Base-by-base conservation (phyloP, 495 filamentous ascomycete genomes). In the Aspergillus nidulans region DNA sequence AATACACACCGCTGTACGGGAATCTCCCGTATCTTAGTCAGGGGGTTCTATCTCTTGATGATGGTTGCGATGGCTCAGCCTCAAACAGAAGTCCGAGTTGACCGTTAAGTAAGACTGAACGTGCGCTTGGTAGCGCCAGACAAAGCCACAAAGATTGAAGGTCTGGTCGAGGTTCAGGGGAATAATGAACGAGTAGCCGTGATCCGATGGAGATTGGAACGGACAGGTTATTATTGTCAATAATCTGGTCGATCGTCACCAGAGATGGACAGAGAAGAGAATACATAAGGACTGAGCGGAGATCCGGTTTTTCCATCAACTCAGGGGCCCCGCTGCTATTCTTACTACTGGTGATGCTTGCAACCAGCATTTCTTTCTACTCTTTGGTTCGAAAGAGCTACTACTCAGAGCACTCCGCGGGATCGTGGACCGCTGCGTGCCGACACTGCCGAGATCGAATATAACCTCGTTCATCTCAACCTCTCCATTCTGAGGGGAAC, bases 181-280 rank as follows among this genome's bases (percentile, higher is more conserved):
- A 34, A 2, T 6, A 34, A 34, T 12, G 30, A 34, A 12, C 30
- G 30, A 9, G 30, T 12, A 34, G 30, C 15, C 10, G 30, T 12
- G 9, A 34, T 34, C 26, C 21, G 45, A 24, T 16, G 15, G 39
- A n/a, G n/a, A n/a, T n/a, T n/a, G n/a, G n/a, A 49, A n/a, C 38
- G 5, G n/a, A 30, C 25, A 18, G 25, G 43, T 55, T 42, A 55
- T 56, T 49, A 56, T 56, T 56, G 53, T 49, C 53, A 56, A 56
- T 56, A 56, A 56, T 49, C 26, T 13, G 13, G 53, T 49, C 53
- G 53, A 56, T 56, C 53, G 34, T 26, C 19, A 55, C 41, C 6
- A 20, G 6, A n/a, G 26, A 18, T 34, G 4, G 16, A 42, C 6
- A 49, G 46, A 49, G 16, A 34, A 9, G 26, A 38, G 10, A n/a